Conservation (phyloP, 164 flowering plant genomes). For the Cinnamomum micranthum region DNA sequence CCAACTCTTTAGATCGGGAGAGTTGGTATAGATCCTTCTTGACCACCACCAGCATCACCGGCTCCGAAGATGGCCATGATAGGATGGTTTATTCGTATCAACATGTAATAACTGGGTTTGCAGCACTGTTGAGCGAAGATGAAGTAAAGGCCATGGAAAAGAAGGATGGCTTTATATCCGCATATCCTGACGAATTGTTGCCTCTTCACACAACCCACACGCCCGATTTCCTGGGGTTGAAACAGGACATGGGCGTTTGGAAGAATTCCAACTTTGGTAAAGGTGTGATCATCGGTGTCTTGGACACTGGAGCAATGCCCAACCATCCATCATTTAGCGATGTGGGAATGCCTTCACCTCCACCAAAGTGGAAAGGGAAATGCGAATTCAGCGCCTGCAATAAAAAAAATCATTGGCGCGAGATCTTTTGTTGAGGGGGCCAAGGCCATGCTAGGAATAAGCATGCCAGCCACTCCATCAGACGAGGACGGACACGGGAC, state of each 20-base stretch:
- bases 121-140: constrained; percentile 19
- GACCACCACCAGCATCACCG: constrained; percentile 2
- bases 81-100: constrained; percentile 25
- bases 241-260: constrained; percentile 37
- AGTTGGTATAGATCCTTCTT: constrained; percentile 27
- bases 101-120: constrained; percentile 28
- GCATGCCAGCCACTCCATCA: constrained; percentile 8
- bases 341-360: constrained; percentile 45
- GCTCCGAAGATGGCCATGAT: constrained; percentile 7
- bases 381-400: constrained; percentile 41
- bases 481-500: constrained; percentile 39
- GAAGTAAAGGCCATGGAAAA: constrained; percentile 20
- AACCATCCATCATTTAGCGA: constrained; percentile 47
- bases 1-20: constrained; percentile 9
- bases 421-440: constrained; percentile 20
- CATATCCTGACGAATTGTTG: constrained; percentile 9
- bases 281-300: constrained; percentile 43
- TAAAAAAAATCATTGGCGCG: constrained; percentile 57
- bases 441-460: neutral
- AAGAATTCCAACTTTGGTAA: constrained; percentile 34
- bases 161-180: constrained; percentile 23
- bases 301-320: constrained; percentile 41
- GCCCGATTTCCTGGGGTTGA: constrained; percentile 34
- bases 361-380: constrained; percentile 41
- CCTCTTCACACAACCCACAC: constrained; percentile 16